Conservation (phyloP, 2,329 filamentous ascomycete species). For the Blastomyces silverae region DNA sequence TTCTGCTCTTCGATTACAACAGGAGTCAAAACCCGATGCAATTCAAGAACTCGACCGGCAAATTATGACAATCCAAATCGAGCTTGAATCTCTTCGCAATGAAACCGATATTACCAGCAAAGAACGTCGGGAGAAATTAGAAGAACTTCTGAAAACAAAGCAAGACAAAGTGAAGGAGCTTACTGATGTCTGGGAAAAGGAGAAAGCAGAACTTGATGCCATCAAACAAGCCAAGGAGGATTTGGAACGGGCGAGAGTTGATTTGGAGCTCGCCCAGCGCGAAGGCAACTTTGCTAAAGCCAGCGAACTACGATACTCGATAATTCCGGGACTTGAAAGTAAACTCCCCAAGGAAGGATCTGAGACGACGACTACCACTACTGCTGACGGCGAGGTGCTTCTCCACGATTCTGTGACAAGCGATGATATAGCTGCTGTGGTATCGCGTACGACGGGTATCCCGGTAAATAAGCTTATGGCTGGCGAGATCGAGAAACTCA, state of each 20-base stretch:
- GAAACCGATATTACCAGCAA: constrained; percentile 85
- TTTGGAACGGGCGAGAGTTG: constrained; percentile 76
- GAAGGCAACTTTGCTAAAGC: constrained; percentile 83
- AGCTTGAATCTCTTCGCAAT: constrained; percentile 87
- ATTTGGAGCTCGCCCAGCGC: constrained; percentile 80
- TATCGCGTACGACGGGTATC: constrained; percentile 85
- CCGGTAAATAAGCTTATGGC: constrained; percentile 87
- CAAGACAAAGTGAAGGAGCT: constrained; percentile 70
- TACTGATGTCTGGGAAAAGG: constrained; percentile 82
- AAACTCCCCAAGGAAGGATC: constrained; percentile 69
- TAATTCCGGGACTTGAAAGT: constrained; percentile 72
- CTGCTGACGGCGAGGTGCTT: constrained; percentile 50
- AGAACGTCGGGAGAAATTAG: constrained; percentile 79
- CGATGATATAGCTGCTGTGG: constrained; percentile 89
- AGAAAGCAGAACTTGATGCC: constrained; percentile 73
- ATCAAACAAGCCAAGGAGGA: constrained; percentile 83
- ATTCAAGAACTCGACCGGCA: constrained; percentile 89
- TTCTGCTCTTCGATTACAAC: constrained; percentile 79
- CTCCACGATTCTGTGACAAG: constrained; percentile 92
- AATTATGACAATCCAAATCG: constrained; percentile 96
- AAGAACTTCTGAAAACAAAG: constrained; percentile 66
- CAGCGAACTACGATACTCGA: constrained; percentile 83
- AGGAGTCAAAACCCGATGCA: constrained; percentile 93
- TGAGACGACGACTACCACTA: constrained; percentile 37
- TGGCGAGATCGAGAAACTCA: constrained; percentile 87